Evolutionary conservation across 179 eudicot species (phyloP), one percentile per base, ranked within the genome.

Genomic region (Beta corolliflora): DNA sequence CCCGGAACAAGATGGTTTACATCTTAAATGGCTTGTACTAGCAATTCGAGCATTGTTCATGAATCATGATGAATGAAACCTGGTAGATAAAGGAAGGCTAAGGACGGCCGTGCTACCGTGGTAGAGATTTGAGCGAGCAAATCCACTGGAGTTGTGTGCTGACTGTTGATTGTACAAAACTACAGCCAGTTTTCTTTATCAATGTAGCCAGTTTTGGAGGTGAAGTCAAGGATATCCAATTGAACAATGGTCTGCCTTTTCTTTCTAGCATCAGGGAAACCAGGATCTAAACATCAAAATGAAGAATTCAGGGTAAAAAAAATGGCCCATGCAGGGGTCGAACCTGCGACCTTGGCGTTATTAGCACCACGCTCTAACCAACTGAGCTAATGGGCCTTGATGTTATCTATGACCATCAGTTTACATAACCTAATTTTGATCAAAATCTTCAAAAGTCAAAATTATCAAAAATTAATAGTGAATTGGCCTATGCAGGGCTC

Each of bases 281-380:
- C 29, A 25, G 29, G 29, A 25, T 25, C 29, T 25, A 25, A 25
- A 25, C 29, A 59, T 19, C 25, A 19, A 9, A 48, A 48, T 48
- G 9, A 48, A 48, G 0, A 48, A 48, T 9, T 48, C 9, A 46
- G 52, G 0, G 0, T 6, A 0, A 56, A 4, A 8, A 25, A 65
- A 65, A 31, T 91, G 97, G 93, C 94, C 97, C 88, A 90, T 91
- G 90, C 94, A 91, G 93, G 97, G 86, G 87, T 92, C 93, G 93
- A 91, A 91, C 97, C 93, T 91, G 93, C 89, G 92, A 92, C 91
- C 96, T 91, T 89, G 90, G 91, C 92, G 89, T 92, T 91, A 89
- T 91, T 92, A 92, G 92, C 96, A 92, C 90, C 91, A 91, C 91
- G 91, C 97, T 93, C 97, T 91, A 91, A 93, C 97, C 90, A 92